Base-by-base conservation (phyloP, 208 protist species). In the Novymonas esmeraldas region DNA sequence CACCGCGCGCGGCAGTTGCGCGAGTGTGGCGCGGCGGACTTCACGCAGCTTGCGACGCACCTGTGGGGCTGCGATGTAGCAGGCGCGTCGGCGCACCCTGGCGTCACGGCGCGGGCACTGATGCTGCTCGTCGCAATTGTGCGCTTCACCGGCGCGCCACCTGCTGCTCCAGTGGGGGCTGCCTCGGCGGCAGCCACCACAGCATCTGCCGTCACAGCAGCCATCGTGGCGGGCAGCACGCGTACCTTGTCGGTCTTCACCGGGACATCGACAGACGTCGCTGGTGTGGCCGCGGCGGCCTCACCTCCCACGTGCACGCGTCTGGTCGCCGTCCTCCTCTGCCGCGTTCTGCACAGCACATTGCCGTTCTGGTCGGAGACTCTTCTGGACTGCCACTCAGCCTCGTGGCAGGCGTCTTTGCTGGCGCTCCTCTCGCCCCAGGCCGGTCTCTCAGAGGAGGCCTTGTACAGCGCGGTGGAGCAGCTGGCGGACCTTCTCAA, bases 81-180 rank as follows among this genome's bases (percentile, higher is more conserved):
- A 6, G 48, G 51, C 33, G 36, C 62, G 29, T 68, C 39, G 2
- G 24, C 65, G 1, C 65, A 79, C 38, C 52, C 76, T 2, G 74
- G 70, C 48, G 56, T 82, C 22, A 68, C 70, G 18, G 60, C 83
- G 14, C 81, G 87, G 13, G 73, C 83, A 6, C 50, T 93, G 11
- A 68, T 75, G 33, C 65, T 87, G n/a, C 29, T 86, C 6, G 61
- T 22, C 38, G 49, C 61, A 10, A 56, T 88, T 6, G 42, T 88
- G 20, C 10, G 34, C 2, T 75, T 79, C 56, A 70, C 79, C 48
- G 31, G 44, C 26, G 38, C 55, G 24, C 20, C 38, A 3, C 36
- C 44, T 20, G 55, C 2, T 10, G 36, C 24, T 36, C 20, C 9
- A 7, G 28, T 7, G 39, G 16, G n/a, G 16, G 14, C 16, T 11